Base-by-base conservation (phyloP, 495 filamentous ascomycete species). In the Aspergillus nidulans region DNA sequence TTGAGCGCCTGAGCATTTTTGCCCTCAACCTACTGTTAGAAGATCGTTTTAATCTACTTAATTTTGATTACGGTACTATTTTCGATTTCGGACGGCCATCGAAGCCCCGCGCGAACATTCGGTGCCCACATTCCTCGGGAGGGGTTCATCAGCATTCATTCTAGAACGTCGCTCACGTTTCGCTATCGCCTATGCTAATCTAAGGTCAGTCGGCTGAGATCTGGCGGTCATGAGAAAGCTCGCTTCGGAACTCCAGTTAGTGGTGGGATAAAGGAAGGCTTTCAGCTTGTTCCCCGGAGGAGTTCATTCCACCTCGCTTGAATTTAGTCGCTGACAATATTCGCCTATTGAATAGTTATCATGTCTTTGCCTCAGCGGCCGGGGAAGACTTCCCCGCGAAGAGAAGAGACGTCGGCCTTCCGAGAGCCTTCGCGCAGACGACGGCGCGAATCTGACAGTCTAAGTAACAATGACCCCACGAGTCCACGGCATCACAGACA, bases 351-450 rank as follows among this genome's bases (percentile, higher is more conserved):
- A 40, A 40, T 40, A 40, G 53, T 13, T 12, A 63, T 34, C 59
- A 89, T 89, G 86, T 87, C 86, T 67, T 75, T 86, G 55, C 84
- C 87, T 52, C 81, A 84, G 65, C 74, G 83, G 63, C 85, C 86
- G 53, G 77, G 74, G 52, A 74, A 77, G 55, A 70, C 72, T 57
- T 83, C 77, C 56, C 80, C 85, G 38, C 76, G 79, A 39, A 81
- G 79, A 55, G 84, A 87, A 53, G 81, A 81, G 56, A 71, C 61
- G 53, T 71, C 69, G 32, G 69, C 83, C 38, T 89, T 87, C 62
- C 85, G 85, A 53, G 82, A 88, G 42, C 84, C 87, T n/a, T 82
- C 83, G 4, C 82, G 84, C 25, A 81, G 88, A 53, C 83, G 84
- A 25, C 81, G 84, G 39, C 75, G 79, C 38, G 88, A 92, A 56